Conservation (phyloP, 2,329 filamentous ascomycete genomes). For the Rhexocercosporidium sp. region DNA sequence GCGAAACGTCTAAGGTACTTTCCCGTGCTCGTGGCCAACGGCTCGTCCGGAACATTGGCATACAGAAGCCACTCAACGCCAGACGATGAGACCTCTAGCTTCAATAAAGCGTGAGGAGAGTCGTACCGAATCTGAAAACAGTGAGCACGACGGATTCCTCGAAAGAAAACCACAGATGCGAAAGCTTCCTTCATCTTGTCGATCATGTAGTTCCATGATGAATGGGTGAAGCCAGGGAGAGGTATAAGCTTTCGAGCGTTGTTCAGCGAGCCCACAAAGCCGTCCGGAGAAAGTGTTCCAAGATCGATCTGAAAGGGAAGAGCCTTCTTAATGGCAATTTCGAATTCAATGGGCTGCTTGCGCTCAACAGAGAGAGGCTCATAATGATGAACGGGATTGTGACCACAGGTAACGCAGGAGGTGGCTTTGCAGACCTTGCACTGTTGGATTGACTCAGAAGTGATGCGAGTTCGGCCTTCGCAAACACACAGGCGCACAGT, state of each 20-base stretch:
- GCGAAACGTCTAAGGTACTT: constrained; percentile 48
- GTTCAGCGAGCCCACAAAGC: neutral
- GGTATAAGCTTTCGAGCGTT: neutral
- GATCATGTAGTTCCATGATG: constrained; percentile 32
- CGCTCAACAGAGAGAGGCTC: constrained; percentile 36
- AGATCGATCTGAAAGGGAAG: constrained; percentile 49
- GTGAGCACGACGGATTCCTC: constrained; percentile 41
- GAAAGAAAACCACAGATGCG: constrained; percentile 43
- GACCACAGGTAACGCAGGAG: constrained; percentile 57
- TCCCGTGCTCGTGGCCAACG: constrained; percentile 46
- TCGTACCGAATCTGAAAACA: constrained; percentile 51
- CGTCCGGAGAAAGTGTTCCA: constrained; percentile 6
- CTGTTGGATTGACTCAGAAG: constrained; percentile 47
- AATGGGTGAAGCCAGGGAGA: constrained; percentile 14
- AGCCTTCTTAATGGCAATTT: constrained; percentile 46
- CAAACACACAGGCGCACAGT: constrained; percentile 60
- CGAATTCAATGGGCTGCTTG: constrained; percentile 50
- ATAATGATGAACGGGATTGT: constrained; percentile 53
- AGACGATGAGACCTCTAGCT: constrained; percentile 44
- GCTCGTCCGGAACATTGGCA: constrained; percentile 43
- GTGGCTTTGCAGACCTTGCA: constrained; percentile 60
- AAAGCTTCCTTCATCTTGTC: constrained; percentile 42
- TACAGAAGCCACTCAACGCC: constrained; percentile 54
- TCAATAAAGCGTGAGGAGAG: constrained; percentile 45
- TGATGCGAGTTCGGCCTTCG: constrained; percentile 53